Conservation (phyloP, 2,329 filamentous ascomycete species). For the Fusarium metavorans region DNA sequence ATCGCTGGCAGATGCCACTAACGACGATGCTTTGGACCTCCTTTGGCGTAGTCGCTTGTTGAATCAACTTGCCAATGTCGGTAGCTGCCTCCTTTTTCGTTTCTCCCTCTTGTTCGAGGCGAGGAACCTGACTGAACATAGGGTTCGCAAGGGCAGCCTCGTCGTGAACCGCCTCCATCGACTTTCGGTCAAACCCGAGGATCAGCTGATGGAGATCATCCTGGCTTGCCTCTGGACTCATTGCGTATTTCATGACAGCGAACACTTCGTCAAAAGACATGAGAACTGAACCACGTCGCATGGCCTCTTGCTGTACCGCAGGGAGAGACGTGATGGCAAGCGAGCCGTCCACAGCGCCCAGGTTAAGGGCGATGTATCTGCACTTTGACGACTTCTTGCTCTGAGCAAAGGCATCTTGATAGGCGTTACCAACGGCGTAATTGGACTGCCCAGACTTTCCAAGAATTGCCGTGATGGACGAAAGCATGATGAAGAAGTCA, state of each 20-base stretch:
- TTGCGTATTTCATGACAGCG: slow-evolving; percentile 14
- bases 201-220: slow-evolving; percentile 14
- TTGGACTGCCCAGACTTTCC: slow-evolving; percentile 20
- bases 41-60: slow-evolving; percentile 11
- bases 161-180: slow-evolving; percentile 19
- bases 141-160: slow-evolving; percentile 20
- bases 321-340: slow-evolving; percentile 20
- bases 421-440: slow-evolving; percentile 27
- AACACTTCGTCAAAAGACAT: slow-evolving; percentile 28
- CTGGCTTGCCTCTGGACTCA: slow-evolving; percentile 7
- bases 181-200: slow-evolving; percentile 24
- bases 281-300: slow-evolving; percentile 19
- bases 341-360: slow-evolving; percentile 20
- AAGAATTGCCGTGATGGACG: slow-evolving; percentile 23
- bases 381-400: slow-evolving; percentile 9
- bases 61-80: slow-evolving; percentile 18
- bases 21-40: slow-evolving; percentile 19
- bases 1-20: slow-evolving; percentile 16
- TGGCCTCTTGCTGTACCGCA: slow-evolving; percentile 13
- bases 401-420: slow-evolving; percentile 23
- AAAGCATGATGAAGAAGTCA: slow-evolving; percentile 35
- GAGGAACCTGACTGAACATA: slow-evolving; percentile 22
- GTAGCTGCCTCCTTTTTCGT: slow-evolving; percentile 5
- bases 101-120: slow-evolving; percentile 11
- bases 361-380: slow-evolving; percentile 23